Percentiles rank a stretch among this genome's conserved stretches.
phyloP scores from a whole-genome alignment of 148 eudicot species.

The Rhododendron vialii region DNA sequence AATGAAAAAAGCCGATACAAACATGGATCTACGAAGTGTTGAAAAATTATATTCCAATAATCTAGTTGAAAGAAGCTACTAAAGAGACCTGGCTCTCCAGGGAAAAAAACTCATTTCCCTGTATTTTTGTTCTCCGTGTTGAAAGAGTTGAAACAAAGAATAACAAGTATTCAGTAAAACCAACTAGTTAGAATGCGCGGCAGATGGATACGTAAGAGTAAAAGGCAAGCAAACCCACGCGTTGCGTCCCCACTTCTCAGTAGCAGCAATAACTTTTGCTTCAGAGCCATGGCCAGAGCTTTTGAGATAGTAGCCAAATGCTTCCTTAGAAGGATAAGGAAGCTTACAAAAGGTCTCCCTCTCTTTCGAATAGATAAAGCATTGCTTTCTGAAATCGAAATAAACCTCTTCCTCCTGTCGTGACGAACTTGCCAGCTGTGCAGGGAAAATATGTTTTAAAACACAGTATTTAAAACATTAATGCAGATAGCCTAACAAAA shows the following conservation, averaged over 20 bases:
- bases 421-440: constrained; percentile 55
- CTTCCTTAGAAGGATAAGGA: constrained; percentile 87
- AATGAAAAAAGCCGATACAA: neutral
- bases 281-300: constrained; percentile 89
- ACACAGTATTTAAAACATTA: neutral
- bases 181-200: neutral
- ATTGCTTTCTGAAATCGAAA: constrained; percentile 94
- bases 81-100: neutral
- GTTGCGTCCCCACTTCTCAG: constrained; percentile 95
- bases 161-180: neutral
- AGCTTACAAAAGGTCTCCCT: constrained; percentile 76
- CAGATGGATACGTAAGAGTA: neutral
- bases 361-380: constrained; percentile 73
- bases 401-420: constrained; percentile 60
- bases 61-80: neutral
- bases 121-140: neutral
- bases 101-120: neutral
- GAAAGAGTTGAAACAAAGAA: neutral
- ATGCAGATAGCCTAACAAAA: neutral
- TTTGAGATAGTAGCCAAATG: constrained; percentile 79
- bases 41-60: neutral
- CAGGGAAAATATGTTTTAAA: neutral
- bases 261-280: constrained; percentile 66
- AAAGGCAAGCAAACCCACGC: constrained; percentile 43
- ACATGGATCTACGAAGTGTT: neutral